Conservation (phyloP, 2,329 filamentous ascomycete species). For the Cryoendolithus antarcticus region DNA sequence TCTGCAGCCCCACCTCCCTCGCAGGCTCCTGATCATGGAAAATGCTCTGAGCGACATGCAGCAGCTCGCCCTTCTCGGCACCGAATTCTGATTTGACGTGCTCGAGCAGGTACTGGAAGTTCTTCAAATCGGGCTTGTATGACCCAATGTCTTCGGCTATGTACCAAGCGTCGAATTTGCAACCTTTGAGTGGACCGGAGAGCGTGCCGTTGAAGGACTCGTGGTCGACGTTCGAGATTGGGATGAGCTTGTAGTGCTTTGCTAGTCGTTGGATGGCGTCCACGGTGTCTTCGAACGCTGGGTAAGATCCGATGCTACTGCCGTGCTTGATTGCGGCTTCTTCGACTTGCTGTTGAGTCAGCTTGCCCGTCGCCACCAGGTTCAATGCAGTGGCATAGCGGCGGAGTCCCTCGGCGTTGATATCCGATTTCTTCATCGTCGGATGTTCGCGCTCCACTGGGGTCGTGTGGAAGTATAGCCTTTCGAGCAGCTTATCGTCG, state of each 20-base stretch:
- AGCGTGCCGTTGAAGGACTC: slow-evolving; percentile 39
- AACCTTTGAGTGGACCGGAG: slow-evolving; percentile 38
- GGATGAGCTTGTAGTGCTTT: slow-evolving; percentile 46
- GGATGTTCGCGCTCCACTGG: slow-evolving; percentile 44
- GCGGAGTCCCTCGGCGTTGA: slow-evolving; percentile 27
- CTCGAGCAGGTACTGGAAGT: slow-evolving; percentile 54
- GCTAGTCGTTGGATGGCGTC: slow-evolving; percentile 39
- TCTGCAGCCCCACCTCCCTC: slow-evolving; percentile 45
- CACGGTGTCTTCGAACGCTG: slow-evolving; percentile 46
- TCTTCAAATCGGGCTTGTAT: slow-evolving; percentile 55
- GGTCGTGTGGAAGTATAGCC: slow-evolving; percentile 35
- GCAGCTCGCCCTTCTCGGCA: slow-evolving; percentile 42
- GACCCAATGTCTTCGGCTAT: slow-evolving; percentile 59
- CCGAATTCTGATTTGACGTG: slow-evolving; percentile 43
- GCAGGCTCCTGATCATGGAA: slow-evolving; percentile 56
- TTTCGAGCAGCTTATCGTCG: slow-evolving; percentile 31
- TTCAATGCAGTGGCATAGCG: slow-evolving; percentile 17
- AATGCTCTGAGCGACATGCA: slow-evolving; percentile 58
- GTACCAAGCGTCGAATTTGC: slow-evolving; percentile 51
- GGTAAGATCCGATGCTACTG: slow-evolving; percentile 40
- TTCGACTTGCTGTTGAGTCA: slow-evolving; percentile 34
- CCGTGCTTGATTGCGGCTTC: slow-evolving; percentile 37
- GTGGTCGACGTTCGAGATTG: slow-evolving; percentile 49
- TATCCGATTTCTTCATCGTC: slow-evolving; percentile 44
- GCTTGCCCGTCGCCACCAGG: slow-evolving; percentile 38